Base-by-base conservation (phyloP, 768 basidiomycete genomes). In the Boletus fagicola region DNA sequence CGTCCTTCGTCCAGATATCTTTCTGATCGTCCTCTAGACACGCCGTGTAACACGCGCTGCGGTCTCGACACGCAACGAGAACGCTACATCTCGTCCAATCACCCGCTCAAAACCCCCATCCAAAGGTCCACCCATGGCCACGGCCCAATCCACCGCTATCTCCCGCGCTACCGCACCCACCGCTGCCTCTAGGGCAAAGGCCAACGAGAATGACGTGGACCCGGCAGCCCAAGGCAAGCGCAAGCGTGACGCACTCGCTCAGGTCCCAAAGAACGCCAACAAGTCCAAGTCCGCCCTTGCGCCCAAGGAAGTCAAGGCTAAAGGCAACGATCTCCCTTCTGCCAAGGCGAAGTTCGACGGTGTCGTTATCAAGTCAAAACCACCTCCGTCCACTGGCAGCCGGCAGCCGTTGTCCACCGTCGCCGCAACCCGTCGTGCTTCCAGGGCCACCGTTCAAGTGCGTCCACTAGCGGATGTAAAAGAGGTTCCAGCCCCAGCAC, bases 171-270 rank as follows among this genome's bases (percentile, higher is more conserved):
- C 64, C 75, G 76, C 68, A 61, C 68, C 68, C 49, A 69, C 72
- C 7, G 75, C 76, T 5, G 73, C 77, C 43, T 74, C 79, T 9
- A 65, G 64, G 55, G 71, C 71, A 30, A 74, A 72, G 28, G 61
- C 49, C 1, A 67, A 78, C 60, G 75, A 79, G 38, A 71, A 73
- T 59, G 79, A 83, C 60, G 64, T 70, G 22, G 83, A 86, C 43
- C 73, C 75, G 15, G 72, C 76, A 20, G 75, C 76, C 3, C 79
- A 79, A 46, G 83, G 80, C 35, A 90, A 90, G 68, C 82, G 89
- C 54, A 92, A 91, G 70, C 86, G 90, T 20, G 85, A 86, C 49
- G 88, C 85, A 0, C 77, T 92, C 42, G 82, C 82, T 16, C 91
- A 92, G 67, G 86, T 92, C 44, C 75, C 77, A 3, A 84, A 85